Evolutionary conservation across 306 rosid species (phyloP).

Genomic region (Abrus pulchellus): DNA sequence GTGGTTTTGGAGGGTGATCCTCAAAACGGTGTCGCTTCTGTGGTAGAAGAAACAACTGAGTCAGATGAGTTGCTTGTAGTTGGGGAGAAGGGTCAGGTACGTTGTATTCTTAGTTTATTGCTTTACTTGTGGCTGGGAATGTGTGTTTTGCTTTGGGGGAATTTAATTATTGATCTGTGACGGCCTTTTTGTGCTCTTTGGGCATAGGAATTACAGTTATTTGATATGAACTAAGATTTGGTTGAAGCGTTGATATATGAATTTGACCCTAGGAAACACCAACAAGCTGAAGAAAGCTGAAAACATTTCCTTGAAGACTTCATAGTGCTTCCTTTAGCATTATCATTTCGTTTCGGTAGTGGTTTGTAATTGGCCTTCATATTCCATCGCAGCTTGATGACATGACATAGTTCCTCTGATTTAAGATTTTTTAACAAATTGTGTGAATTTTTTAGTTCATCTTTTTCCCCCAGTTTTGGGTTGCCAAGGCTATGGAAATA

Average conservation of each 20-base stretch:
- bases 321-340: conserved; percentile 1
- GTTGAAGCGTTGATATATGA: conserved; percentile 7
- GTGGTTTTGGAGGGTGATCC: conserved; percentile 82
- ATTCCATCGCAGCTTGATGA: conserved; percentile 22
- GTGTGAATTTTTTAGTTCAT: not conserved
- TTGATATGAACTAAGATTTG: not conserved
- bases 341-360: conserved; percentile 7
- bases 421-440: not conserved
- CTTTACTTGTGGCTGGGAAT: too few relatives aligned
- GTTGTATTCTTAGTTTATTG: not conserved
- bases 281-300: not conserved
- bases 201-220: conserved; percentile 13
- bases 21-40: conserved; percentile 53
- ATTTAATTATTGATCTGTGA: conserved; percentile 26
- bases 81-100: conserved; percentile 88
- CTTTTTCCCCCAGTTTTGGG: conserved; percentile 20
- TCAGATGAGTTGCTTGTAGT: conserved; percentile 77
- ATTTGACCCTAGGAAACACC: conserved; percentile 11
- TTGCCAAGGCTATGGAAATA: conserved; percentile 3
- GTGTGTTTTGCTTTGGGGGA: not conserved
- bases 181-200: conserved; percentile 21
- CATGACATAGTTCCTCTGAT: conserved; percentile 14
- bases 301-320: conserved; percentile 2
- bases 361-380: conserved; percentile 29
- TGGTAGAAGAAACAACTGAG: conserved; percentile 48